phyloP scores from a whole-genome alignment of 768 basidiomycete genomes.

The Auriculariales sp. region DNA sequence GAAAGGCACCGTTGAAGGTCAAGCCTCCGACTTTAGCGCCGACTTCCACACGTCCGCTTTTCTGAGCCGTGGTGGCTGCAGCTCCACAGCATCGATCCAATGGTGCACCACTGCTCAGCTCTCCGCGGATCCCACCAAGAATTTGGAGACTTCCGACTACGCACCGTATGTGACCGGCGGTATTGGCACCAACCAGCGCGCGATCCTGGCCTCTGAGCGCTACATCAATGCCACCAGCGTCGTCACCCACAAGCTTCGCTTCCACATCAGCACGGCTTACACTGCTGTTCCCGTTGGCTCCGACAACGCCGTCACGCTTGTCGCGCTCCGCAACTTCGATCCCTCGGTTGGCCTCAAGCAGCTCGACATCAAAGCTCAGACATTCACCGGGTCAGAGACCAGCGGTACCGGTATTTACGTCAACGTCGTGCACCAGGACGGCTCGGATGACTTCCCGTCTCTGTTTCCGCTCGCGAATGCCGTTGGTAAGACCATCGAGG shows the following conservation, averaged over 20 bases:
- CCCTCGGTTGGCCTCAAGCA: not conserved
- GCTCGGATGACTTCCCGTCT: not conserved
- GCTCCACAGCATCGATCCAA: not conserved
- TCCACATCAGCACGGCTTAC: not conserved
- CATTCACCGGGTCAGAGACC: not conserved
- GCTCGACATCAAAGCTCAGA: not conserved
- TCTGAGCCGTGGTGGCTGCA: not conserved
- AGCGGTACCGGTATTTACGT: not conserved
- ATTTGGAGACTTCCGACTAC: not conserved
- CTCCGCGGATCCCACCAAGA: not conserved
- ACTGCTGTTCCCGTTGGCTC: not conserved
- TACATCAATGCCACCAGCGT: not conserved
- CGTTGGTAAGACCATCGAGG: not conserved
- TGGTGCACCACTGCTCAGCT: not conserved
- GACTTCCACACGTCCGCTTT: not conserved
- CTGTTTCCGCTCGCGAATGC: not conserved
- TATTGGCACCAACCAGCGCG: not conserved
- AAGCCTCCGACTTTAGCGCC: not conserved
- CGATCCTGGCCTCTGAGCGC: not conserved
- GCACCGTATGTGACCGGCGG: not conserved
- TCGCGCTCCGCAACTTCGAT: not conserved
- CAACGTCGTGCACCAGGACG: not conserved
- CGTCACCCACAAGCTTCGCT: not conserved
- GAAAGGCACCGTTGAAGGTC: not conserved
- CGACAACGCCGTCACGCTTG: not conserved